Evolutionary conservation across 1,284 basidiomycete genomes (phyloP).

Genomic region (Ceratobasidium theobromae): DNA sequence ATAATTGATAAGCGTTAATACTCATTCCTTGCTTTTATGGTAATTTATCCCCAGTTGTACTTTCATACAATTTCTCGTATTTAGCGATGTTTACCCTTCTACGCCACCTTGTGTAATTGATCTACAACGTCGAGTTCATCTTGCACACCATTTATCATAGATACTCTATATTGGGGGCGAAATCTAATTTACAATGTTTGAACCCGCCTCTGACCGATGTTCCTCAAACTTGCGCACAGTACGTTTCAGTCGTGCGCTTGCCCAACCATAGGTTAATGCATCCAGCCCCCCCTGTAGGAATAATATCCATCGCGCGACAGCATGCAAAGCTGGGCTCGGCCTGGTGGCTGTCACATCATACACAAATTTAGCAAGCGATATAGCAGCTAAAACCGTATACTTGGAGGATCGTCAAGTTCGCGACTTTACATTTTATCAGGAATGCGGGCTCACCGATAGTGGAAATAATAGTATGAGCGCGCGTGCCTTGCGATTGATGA

Average conservation of each 20-base stretch:
- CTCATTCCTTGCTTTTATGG: too few relatives aligned
- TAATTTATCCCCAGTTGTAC: too few relatives aligned
- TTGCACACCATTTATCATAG: too few relatives aligned
- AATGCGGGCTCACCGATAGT: constrained; percentile 11
- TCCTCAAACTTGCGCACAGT: constrained; percentile 9
- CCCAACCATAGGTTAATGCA: constrained; percentile 26
- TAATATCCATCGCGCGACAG: constrained; percentile 7
- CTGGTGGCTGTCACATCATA: background rate
- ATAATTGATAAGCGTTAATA: too few relatives aligned
- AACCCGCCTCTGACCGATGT: too few relatives aligned
- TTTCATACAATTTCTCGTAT: too few relatives aligned
- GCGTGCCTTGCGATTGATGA: constrained; percentile 22
- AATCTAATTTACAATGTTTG: too few relatives aligned
- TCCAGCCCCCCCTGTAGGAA: constrained; percentile 14
- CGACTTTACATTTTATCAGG: background rate
- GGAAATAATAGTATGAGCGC: constrained; percentile 24
- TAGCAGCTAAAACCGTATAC: constrained; percentile 7
- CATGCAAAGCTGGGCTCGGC: background rate
- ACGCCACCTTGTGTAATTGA: too few relatives aligned
- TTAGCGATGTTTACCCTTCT: too few relatives aligned
- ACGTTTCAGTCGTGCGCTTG: constrained; percentile 18
- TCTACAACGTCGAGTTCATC: too few relatives aligned
- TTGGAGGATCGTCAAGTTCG: background rate
- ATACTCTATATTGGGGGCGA: too few relatives aligned
- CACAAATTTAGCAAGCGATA: constrained; percentile 7